These are phyloP conservation scores for Lonicera japonica DNA, from an alignment of 129 eudicot genomes.

Conservation along the genomic window DNA sequence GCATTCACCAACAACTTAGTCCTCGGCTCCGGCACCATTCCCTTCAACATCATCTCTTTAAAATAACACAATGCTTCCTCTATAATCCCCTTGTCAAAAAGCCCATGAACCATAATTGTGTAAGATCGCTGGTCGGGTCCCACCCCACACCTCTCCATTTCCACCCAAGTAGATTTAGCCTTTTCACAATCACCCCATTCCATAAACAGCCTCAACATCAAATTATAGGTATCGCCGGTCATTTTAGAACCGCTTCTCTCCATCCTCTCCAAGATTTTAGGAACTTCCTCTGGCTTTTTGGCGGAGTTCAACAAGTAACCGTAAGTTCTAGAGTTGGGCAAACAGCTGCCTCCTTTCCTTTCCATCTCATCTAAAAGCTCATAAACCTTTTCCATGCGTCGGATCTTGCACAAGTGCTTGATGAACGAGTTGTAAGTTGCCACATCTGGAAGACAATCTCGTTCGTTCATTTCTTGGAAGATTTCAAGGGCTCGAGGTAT, in stretches of 20 bases:
- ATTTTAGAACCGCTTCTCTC: conserved; percentile 46
- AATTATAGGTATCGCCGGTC: conserved; percentile 50
- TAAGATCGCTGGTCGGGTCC: conserved; percentile 83
- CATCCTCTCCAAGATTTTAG: conserved; percentile 50
- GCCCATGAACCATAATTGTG: conserved; percentile 70
- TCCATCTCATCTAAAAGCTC: conserved; percentile 72
- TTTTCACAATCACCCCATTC: conserved; percentile 45
- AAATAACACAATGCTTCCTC: conserved; percentile 54
- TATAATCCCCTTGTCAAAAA: conserved; percentile 44
- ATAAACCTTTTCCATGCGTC: conserved; percentile 58
- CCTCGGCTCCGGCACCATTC: conserved; percentile 70
- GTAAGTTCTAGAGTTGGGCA: conserved; percentile 62
- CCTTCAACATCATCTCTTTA: conserved; percentile 54
- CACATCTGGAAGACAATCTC: conserved; percentile 48
- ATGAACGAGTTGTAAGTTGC: conserved; percentile 66
- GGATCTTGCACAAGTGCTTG: conserved; percentile 77
- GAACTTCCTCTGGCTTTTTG: conserved; percentile 51
- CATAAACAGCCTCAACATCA: conserved; percentile 73
- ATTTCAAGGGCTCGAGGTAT: conserved; percentile 73
- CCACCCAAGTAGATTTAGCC: conserved; percentile 50
- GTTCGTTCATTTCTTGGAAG: conserved; percentile 51
- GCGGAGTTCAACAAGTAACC: conserved; percentile 49
- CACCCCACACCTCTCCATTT: conserved; percentile 66
- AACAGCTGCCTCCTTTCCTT: conserved; percentile 41
- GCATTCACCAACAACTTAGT: conserved; percentile 55